These are phyloP conservation scores for Capsicum rhomboideum DNA, from an alignment of 257 asterid species.

Conservation along the genomic window DNA sequence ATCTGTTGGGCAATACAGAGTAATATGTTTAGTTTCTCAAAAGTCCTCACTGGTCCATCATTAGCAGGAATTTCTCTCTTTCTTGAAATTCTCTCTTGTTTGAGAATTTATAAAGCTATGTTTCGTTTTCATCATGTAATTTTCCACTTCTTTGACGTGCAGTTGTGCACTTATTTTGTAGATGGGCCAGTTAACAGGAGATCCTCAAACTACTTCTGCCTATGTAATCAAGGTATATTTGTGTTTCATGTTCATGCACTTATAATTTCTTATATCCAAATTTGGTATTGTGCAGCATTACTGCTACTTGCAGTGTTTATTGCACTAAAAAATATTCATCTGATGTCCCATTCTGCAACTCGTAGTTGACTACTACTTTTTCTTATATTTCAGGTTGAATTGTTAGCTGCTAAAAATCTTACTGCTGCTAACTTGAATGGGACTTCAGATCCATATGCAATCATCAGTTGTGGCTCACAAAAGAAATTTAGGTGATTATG, in stretches of 20 bases:
- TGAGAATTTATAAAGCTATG: background rate
- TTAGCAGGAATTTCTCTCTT: background rate
- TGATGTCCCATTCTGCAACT: background rate
- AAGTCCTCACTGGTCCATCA: background rate
- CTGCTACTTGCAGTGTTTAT: background rate
- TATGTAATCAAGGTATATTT: constrained; percentile 66
- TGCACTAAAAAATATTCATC: background rate
- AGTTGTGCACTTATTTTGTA: constrained; percentile 79
- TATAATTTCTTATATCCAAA: background rate
- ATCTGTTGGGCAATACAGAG: too few relatives aligned
- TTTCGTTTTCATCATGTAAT: constrained; percentile 35
- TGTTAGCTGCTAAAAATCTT: constrained; percentile 91
- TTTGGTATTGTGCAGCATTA: background rate
- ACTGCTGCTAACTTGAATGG: constrained; percentile 75
- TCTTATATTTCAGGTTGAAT: constrained; percentile 59
- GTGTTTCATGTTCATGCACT: background rate
- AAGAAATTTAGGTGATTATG: constrained; percentile 72
- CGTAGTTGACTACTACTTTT: background rate
- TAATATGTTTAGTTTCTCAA: background rate
- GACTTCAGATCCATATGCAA: constrained; percentile 91
- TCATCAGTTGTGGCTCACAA: constrained; percentile 72
- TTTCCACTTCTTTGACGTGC: constrained; percentile 71
- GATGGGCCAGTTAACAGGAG: constrained; percentile 49
- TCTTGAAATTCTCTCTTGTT: background rate
- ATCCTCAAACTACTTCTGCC: constrained; percentile 30